A percentile compares a stretch with the other conserved stretches of the same genome.
These are phyloP conservation scores for Hemileccinum impolitum DNA, from an alignment of 768 basidiomycete species.

Conservation along the genomic window DNA sequence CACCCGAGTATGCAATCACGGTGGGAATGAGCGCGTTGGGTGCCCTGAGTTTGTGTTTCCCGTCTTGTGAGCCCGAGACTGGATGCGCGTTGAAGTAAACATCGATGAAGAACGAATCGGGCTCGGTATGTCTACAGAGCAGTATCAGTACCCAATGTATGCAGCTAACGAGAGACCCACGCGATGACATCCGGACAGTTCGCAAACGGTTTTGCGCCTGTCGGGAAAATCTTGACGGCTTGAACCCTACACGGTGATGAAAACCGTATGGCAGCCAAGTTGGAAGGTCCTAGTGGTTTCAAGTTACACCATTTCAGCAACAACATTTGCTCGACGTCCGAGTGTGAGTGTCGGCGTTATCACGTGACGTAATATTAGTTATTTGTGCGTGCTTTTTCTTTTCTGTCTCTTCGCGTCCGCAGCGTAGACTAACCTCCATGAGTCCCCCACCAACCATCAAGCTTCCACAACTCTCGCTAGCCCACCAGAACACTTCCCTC, in stretches of 20 bases:
- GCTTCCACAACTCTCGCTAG: conserved; percentile 44
- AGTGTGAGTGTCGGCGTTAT: not conserved
- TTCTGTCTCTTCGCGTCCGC: not conserved
- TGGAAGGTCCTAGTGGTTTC: conserved; percentile 51
- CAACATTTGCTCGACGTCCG: too few species aligned
- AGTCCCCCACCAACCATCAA: conserved; percentile 53
- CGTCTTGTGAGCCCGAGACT: conserved; percentile 38
- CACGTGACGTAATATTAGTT: conserved; percentile 11
- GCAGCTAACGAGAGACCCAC: conserved; percentile 36
- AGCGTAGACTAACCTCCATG: conserved; percentile 32
- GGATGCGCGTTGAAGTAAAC: conserved; percentile 73
- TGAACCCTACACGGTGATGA: conserved; percentile 63
- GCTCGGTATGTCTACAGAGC: conserved; percentile 58
- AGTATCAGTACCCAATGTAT: not conserved
- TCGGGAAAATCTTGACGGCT: conserved; percentile 68
- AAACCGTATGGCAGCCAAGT: conserved; percentile 71
- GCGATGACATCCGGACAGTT: conserved; percentile 59
- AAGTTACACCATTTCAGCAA: conserved; percentile 70
- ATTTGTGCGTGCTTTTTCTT: conserved; percentile 16
- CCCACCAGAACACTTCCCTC: conserved; percentile 28
- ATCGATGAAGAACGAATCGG: conserved; percentile 69
- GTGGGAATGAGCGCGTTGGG: conserved; percentile 74
- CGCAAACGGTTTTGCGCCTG: conserved; percentile 57
- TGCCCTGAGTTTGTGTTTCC: conserved; percentile 58
- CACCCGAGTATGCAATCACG: conserved; percentile 67